phyloP scores from a whole-genome alignment of 495 filamentous ascomycete genomes.

The Podospora tetraspora region DNA sequence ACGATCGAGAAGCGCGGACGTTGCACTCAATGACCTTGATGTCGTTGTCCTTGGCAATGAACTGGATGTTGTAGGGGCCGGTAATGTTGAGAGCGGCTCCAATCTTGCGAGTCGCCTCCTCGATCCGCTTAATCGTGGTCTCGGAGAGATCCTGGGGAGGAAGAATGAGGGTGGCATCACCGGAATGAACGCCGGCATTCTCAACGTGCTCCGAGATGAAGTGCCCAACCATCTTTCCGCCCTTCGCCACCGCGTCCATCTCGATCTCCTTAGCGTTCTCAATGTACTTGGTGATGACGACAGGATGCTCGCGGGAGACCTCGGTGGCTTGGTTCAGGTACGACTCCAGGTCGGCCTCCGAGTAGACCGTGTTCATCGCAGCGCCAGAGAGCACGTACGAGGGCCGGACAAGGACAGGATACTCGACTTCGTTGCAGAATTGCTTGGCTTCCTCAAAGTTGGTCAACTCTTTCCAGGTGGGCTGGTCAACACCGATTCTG shows the following conservation, averaged over 20 bases:
- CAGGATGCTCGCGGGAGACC: slow-evolving; percentile 91
- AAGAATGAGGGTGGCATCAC: slow-evolving; percentile 88
- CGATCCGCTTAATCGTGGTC: slow-evolving; percentile 84
- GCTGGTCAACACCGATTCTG: slow-evolving; percentile 92
- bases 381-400: slow-evolving; percentile 95
- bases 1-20: slow-evolving; percentile 90
- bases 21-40: slow-evolving; percentile 99
- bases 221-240: slow-evolving; percentile 83
- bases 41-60: slow-evolving; percentile 98
- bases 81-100: slow-evolving; percentile 92
- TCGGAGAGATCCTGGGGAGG: slow-evolving; percentile 89
- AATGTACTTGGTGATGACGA: slow-evolving; percentile 98
- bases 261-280: slow-evolving; percentile 97
- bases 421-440: slow-evolving; percentile 80
- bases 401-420: slow-evolving; percentile 89
- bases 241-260: slow-evolving; percentile 87
- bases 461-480: slow-evolving; percentile 94
- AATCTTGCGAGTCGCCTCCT: slow-evolving; percentile 93
- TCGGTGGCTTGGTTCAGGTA: slow-evolving; percentile 85
- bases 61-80: slow-evolving; percentile 97
- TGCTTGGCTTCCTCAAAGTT: slow-evolving; percentile 78
- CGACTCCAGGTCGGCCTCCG: slow-evolving; percentile 76
- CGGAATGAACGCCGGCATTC: slow-evolving; percentile 94
- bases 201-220: slow-evolving; percentile 96
- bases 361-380: slow-evolving; percentile 96